Percentiles rank a stretch among this genome's conserved stretches.
Conservation (phyloP, 331 rosid species). For the Arachis monticola region DNA sequence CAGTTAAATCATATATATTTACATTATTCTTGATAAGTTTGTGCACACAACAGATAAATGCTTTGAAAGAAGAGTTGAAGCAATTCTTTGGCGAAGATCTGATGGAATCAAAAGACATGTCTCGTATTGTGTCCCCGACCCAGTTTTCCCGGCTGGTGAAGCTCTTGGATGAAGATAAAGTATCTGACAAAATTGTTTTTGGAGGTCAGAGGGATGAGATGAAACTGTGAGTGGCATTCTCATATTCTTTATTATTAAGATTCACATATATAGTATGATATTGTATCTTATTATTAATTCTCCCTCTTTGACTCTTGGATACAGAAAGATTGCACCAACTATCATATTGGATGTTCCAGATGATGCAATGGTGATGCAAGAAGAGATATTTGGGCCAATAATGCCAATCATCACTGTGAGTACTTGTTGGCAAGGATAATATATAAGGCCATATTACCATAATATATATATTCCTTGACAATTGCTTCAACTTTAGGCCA, state of each 20-base stretch:
- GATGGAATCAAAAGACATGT: constrained; percentile 61
- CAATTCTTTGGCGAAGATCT: constrained; percentile 63
- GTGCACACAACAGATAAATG: constrained; percentile 54
- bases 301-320: constrained; percentile 12
- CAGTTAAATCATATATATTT: background rate
- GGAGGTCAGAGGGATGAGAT: constrained; percentile 81
- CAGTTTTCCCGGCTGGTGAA: constrained; percentile 66
- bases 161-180: constrained; percentile 71
- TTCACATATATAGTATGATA: background rate
- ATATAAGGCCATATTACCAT: too few species aligned
- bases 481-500: background rate
- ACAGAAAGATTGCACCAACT: constrained; percentile 85
- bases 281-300: constrained; percentile 15
- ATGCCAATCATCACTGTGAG: constrained; percentile 84
- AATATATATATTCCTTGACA: constrained; percentile 11
- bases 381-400: constrained; percentile 87
- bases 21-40: constrained; percentile 22
- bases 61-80: constrained; percentile 57
- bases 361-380: constrained; percentile 72
- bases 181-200: constrained; percentile 67
- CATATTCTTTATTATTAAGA: constrained; percentile 27
- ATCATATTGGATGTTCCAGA: constrained; percentile 72
- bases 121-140: constrained; percentile 65
- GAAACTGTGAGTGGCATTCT: constrained; percentile 58
- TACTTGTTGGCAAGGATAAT: constrained; percentile 12